These are phyloP conservation scores for Eucalyptus virginea DNA, from an alignment of 345 rosid genomes.

Conservation along the genomic window DNA sequence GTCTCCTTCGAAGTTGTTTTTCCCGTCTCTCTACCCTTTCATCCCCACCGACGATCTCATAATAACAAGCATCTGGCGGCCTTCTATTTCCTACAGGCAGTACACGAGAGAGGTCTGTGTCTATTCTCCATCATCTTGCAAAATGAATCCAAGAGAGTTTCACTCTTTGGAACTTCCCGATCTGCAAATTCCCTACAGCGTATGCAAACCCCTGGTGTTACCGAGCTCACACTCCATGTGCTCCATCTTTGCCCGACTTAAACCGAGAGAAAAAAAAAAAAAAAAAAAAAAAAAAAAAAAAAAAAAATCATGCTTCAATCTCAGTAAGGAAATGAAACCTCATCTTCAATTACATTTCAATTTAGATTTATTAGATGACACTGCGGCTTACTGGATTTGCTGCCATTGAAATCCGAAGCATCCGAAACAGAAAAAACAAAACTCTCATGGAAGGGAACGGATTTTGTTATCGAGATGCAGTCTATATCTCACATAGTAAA, in stretches of 20 bases:
- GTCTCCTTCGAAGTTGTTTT: neutral
- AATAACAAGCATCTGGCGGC: neutral
- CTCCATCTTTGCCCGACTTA: neutral
- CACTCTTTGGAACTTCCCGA: neutral
- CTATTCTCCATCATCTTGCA: neutral
- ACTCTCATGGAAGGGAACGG: neutral
- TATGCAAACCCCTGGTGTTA: neutral
- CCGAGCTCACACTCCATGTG: neutral
- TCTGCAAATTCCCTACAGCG: neutral
- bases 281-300: accelerated
- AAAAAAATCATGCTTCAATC: neutral
- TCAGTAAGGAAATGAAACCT: neutral
- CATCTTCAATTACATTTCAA: neutral
- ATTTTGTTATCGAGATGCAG: neutral
- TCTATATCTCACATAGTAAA: neutral
- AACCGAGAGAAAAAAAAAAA: neutral
- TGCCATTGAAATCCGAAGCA: neutral
- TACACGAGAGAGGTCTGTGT: neutral
- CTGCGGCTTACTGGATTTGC: neutral
- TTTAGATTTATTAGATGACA: neutral
- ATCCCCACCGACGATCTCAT: neutral
- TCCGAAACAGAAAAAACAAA: neutral
- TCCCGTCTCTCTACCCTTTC: neutral
- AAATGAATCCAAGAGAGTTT: neutral
- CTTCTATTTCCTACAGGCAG: neutral